phyloP scores from a whole-genome alignment of 2,329 filamentous ascomycete genomes.

The Xylaria hypoxylon region DNA sequence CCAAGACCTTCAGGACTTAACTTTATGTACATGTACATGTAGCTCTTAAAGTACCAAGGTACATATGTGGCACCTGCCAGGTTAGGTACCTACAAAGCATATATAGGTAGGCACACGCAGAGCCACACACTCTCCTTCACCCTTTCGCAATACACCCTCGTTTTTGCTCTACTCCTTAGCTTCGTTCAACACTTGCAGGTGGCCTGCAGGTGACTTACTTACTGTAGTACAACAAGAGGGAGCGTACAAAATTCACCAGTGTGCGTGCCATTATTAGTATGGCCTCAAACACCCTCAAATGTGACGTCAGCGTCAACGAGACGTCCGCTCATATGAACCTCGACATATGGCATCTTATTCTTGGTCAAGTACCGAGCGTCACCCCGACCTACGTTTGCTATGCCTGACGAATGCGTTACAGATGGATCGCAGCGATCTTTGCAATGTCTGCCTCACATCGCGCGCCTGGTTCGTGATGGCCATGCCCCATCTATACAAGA shows the following conservation, averaged over 20 bases:
- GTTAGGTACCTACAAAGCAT: no score
- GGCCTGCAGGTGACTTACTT: no score
- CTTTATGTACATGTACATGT: no score
- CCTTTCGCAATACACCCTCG: no score
- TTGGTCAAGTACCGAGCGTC: constrained; percentile 8
- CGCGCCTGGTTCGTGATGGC: constrained; percentile 25
- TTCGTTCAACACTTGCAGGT: no score
- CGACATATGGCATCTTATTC: constrained; percentile 19
- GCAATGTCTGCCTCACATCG: constrained; percentile 22
- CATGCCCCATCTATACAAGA: constrained; percentile 27
- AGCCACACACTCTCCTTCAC: no score
- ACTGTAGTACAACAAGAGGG: no score
- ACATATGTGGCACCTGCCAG: no score
- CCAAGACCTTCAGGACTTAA: no score
- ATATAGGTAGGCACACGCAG: no score
- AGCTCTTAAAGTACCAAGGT: no score
- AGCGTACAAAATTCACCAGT: not conserved
- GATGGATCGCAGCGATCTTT: constrained; percentile 24
- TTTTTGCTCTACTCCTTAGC: no score
- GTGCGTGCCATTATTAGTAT: not conserved
- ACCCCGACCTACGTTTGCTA: not conserved
- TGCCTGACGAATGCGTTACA: constrained; percentile 19
- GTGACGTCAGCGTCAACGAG: not conserved
- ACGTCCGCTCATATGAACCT: not conserved
- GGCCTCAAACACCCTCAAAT: not conserved